phyloP scores from a whole-genome alignment of 805 yeast genomes.

The Myxozyma neotropica region DNA sequence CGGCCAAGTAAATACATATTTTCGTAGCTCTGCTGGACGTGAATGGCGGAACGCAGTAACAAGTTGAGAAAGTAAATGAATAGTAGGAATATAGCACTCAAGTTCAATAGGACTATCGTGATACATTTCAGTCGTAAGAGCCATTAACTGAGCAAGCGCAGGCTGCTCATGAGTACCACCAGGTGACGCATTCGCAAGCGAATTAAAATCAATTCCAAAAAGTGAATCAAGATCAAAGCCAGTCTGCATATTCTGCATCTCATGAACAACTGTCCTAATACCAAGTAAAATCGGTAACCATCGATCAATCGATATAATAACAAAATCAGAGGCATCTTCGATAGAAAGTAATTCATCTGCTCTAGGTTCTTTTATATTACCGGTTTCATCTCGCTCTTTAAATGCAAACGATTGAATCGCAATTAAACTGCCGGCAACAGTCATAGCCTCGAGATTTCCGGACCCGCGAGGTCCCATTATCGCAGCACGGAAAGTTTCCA shows the following conservation, averaged over 20 bases:
- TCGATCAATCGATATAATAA: conserved; percentile 27
- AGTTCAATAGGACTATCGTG: conserved; percentile 14
- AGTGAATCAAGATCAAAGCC: conserved; percentile 30
- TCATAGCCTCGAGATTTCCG: conserved; percentile 28
- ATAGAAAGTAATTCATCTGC: neutral
- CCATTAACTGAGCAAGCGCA: conserved; percentile 11
- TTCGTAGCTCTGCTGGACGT: conserved; percentile 31
- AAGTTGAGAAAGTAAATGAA: conserved; percentile 26
- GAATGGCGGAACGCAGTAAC: conserved; percentile 23
- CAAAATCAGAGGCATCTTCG: neutral
- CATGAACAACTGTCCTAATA: conserved; percentile 31
- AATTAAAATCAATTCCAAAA: conserved; percentile 27
- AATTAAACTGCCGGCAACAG: conserved; percentile 32
- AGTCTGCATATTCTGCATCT: conserved; percentile 24
- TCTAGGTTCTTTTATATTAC: neutral
- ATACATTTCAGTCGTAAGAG: neutral
- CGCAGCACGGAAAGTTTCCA: conserved; percentile 33
- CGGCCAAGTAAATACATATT: conserved; percentile 34
- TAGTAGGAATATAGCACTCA: conserved; percentile 22
- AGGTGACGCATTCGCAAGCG: conserved; percentile 15
- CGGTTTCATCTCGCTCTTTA: conserved; percentile 20
- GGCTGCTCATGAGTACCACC: conserved; percentile 2
- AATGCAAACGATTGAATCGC: conserved; percentile 34
- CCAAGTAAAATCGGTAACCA: conserved; percentile 33
- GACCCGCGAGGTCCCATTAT: conserved; percentile 28